A percentile compares a stretch with the other conserved stretches of the same genome.
These are phyloP conservation scores for Thielaviopsis populi DNA, from an alignment of 2,329 filamentous ascomycete species.

Conservation along the genomic window DNA sequence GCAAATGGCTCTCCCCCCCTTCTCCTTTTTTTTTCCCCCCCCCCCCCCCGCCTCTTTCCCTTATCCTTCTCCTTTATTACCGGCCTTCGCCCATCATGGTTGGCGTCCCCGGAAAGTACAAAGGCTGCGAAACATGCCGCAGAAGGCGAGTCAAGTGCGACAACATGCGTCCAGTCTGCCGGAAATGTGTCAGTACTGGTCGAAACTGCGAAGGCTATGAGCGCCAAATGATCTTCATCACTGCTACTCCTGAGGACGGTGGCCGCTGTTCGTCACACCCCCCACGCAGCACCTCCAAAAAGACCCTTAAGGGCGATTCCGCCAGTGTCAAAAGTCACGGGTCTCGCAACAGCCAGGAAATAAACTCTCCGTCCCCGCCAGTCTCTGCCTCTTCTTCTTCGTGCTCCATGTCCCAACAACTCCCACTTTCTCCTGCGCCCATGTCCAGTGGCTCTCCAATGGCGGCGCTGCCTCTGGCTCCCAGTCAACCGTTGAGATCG, in stretches of 20 bases:
- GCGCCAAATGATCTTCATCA: constrained; percentile 47
- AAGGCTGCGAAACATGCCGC: constrained; percentile 48
- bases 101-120: constrained; percentile 48
- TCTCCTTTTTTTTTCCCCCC: background rate
- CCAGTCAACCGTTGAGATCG: constrained; percentile 29
- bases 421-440: constrained; percentile 6
- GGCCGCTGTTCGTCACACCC: constrained; percentile 44
- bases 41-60: background rate
- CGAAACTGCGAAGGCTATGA: constrained; percentile 48
- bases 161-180: constrained; percentile 44
- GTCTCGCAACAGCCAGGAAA: constrained; percentile 21
- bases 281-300: constrained; percentile 26
- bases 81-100: constrained; percentile 32
- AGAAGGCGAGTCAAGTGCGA: constrained; percentile 48
- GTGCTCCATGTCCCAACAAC: constrained; percentile 3
- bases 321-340: constrained; percentile 21
- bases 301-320: constrained; percentile 20
- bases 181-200: constrained; percentile 43
- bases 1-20: too few species aligned
- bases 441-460: constrained; percentile 5
- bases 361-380: constrained; percentile 9
- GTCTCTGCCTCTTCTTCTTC: background rate
- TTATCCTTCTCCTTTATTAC: background rate
- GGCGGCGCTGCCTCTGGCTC: background rate
- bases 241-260: constrained; percentile 39